Conservation (phyloP, 441 rosid species). For the Breynia disticha region DNA sequence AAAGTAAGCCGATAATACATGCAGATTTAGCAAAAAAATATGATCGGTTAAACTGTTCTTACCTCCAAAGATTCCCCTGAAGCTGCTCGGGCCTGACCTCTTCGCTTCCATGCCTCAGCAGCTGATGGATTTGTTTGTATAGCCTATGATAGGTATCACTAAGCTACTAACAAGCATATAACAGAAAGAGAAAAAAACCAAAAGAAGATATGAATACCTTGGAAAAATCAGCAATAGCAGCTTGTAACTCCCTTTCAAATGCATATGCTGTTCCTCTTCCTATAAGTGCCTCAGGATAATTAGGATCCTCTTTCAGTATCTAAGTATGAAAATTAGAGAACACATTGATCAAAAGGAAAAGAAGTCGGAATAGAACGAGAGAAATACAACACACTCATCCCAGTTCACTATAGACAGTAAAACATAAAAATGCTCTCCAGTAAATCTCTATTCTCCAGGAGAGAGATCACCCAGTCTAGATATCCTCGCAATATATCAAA, state of each 20-base stretch:
- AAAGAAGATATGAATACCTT: constrained; percentile 48
- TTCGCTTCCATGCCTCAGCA: constrained; percentile 99
- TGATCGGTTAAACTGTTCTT: constrained; percentile 16
- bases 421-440: constrained; percentile 11
- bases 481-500: constrained; percentile 9
- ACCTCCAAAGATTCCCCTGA: constrained; percentile 85
- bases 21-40: too few relatives aligned
- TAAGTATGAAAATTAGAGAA: constrained; percentile 20
- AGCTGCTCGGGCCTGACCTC: constrained; percentile 99
- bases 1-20: too few relatives aligned
- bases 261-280: constrained; percentile 99
- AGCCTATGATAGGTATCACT: constrained; percentile 44
- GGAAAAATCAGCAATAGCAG: constrained; percentile 85
- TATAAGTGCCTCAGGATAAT: constrained; percentile 88
- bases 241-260: constrained; percentile 79
- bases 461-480: constrained; percentile 8
- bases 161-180: constrained; percentile 13
- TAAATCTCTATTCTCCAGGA: constrained; percentile 10
- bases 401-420: constrained; percentile 1
- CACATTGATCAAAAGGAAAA: not conserved
- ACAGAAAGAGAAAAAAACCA: not conserved
- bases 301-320: constrained; percentile 86
- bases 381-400: not conserved
- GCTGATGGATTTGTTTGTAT: constrained; percentile 83
- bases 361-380: not conserved